Evolutionary conservation across 495 filamentous ascomycete species (phyloP).

Genomic region (Neurospora africana): DNA sequence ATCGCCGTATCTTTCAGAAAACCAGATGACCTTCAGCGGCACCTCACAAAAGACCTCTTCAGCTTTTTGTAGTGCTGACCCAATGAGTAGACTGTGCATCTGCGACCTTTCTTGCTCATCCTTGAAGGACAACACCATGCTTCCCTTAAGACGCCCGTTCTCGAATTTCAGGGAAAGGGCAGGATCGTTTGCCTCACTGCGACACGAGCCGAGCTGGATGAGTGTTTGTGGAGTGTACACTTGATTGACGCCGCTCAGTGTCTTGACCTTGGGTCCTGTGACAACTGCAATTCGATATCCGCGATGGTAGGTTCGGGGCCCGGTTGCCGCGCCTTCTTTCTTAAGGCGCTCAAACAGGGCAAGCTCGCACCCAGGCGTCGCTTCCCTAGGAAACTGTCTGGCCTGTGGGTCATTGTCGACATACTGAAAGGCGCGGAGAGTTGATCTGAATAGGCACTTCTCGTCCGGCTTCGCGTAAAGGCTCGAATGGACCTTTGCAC

Average conservation of each 20-base stretch:
- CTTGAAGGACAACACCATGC: conserved; percentile 64
- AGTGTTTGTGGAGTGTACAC: conserved; percentile 47
- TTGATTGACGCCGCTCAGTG: conserved; percentile 61
- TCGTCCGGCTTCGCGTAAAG: conserved; percentile 59
- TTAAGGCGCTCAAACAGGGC: conserved; percentile 59
- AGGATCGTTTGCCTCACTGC: conserved; percentile 54
- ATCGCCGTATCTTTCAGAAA: conserved; percentile 46
- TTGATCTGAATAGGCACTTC: conserved; percentile 50
- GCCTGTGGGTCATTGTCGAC: conserved; percentile 56
- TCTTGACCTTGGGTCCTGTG: conserved; percentile 65
- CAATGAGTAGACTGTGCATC: conserved; percentile 59
- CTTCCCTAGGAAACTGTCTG: conserved; percentile 60
- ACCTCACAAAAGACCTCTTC: conserved; percentile 55
- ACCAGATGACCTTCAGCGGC: conserved; percentile 48
- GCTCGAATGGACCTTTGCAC: conserved; percentile 56
- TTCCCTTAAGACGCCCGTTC: conserved; percentile 51
- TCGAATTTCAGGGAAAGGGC: conserved; percentile 60
- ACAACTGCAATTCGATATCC: conserved; percentile 67
- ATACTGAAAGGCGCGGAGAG: conserved; percentile 60
- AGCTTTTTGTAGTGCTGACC: conserved; percentile 47
- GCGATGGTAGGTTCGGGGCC: conserved; percentile 55
- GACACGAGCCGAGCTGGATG: conserved; percentile 61
- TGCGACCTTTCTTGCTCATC: conserved; percentile 53
- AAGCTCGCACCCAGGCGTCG: conserved; percentile 56
- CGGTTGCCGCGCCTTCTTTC: conserved; percentile 53